Evolutionary conservation across 768 basidiomycete genomes (phyloP), one percentile per base, ranked within the genome.

Genomic region (Vishniacozyma victoriae): DNA sequence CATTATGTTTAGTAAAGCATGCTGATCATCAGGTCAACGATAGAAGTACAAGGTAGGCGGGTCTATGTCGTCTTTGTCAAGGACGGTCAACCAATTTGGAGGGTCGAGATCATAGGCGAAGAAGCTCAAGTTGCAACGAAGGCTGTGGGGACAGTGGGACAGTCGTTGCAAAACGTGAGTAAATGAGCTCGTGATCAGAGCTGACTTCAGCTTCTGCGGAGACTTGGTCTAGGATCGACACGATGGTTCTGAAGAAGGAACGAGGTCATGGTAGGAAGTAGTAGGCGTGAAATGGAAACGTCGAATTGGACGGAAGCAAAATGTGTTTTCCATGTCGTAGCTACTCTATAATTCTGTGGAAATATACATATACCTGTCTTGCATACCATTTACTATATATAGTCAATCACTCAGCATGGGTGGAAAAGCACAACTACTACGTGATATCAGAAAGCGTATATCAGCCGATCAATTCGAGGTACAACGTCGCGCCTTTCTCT

Each of bases 401-500:
- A n/a, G n/a, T n/a, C n/a, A n/a, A n/a, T n/a, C n/a, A n/a, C n/a
- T n/a, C n/a, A n/a, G n/a, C n/a, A 53, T 53, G 52, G 52, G 52
- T 19, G 46, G 44, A 40, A 53, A 53, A 40, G 45, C 52, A 13
- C 52, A 53, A 25, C 26, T 70, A 49, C 45, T 71, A 3, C 61
- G 70, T 13, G 68, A 69, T 40, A 61, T 63, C 19, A 56, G 61
- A 13, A 64, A 64, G 44, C 46, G 70, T 7, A 25, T 61, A n/a
- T 54, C 59, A 4, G 62, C 59, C n/a, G 54, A 58, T 6, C 46
- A 68, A 37, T 82, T 83, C 67, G 93, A 97, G 70, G 77, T 93
- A 39, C 76, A 83, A 23, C 83, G 92, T 16, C 78, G 88, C 37
- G 92, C 93, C 0, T 92, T 93, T 72, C 82, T 96, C 41, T 90